Evolutionary conservation across 1,284 basidiomycete species (phyloP).

Genomic region (Tilletiopsis washingtonensis): DNA sequence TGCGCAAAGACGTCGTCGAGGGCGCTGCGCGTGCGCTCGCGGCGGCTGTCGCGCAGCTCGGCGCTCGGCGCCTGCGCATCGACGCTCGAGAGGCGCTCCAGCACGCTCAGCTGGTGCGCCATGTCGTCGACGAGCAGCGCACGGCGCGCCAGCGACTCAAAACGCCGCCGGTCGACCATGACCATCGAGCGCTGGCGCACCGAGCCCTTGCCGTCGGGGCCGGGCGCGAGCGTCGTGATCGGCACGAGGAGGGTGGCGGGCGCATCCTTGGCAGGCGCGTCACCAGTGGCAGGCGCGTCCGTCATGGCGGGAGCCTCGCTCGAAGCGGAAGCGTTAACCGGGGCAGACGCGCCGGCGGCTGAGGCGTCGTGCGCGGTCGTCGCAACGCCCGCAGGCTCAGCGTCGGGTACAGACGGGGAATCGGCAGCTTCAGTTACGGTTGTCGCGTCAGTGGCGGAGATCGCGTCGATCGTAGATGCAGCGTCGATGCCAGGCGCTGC

Average conservation of each 20-base stretch:
- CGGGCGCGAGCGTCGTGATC: conserved; percentile 21
- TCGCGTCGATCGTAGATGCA: too few relatives aligned
- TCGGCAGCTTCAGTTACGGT: too few relatives aligned
- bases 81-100: not conserved
- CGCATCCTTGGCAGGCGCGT: not conserved
- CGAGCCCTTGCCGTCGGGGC: conserved; percentile 29
- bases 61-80: not conserved
- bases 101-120: conserved; percentile 1
- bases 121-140: conserved; percentile 28
- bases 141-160: conserved; percentile 28
- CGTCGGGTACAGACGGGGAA: too few relatives aligned
- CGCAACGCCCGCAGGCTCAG: too few relatives aligned
- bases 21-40: not conserved
- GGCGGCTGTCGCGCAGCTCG: not conserved
- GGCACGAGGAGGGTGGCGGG: conserved; percentile 20
- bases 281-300: not conserved
- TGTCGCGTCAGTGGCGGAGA: too few relatives aligned
- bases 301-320: too few relatives aligned
- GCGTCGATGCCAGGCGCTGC: too few relatives aligned
- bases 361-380: too few relatives aligned
- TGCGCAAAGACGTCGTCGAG: not conserved
- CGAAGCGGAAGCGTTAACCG: too few relatives aligned
- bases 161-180: conserved; percentile 29
- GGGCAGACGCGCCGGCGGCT: too few relatives aligned
- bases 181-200: conserved; percentile 36